Evolutionary conservation across 2,329 filamentous ascomycete genomes (phyloP), one percentile per base, ranked within the genome.

Genomic region (Xylaria sp.): DNA sequence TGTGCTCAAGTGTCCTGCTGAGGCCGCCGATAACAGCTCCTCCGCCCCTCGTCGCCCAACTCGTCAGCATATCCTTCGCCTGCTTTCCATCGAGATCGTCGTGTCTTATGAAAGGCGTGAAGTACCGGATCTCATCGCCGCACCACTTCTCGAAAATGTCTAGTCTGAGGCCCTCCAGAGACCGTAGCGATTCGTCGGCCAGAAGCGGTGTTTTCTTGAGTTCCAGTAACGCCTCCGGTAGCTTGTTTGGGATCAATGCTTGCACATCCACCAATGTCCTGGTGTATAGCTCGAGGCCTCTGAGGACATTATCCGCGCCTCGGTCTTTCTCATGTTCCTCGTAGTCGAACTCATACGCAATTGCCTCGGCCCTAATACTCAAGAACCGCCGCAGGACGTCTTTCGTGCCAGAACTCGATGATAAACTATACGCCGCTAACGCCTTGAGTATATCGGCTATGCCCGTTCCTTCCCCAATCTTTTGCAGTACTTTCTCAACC

Each of bases 101-200:
- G 69, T 96, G 88, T 29, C 91, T 87, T 35, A 96, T 90, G 78
- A 92, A 97, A 0, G 93, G 93, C 0, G 88, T 94, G 72, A 96
- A 97, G 66, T 90, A 90, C 47, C 86, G 86, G 41, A 97, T 90
- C 62, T 96, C 92, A 7, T 93, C 87, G 17, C 90, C 85, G 64
- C 95, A 90, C 90, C 93, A 96, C 19, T 84, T 83, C 65, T 89
- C 87, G 70, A 92, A 87, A 9, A 95, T 78, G 71, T 97, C 92
- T 25, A 97, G 78, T 35, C 90, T 86, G 11, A 97, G 78, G 15
- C 89, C 89, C 66, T 91, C 86, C 1, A 95, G 75, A 1, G 79
- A 77, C 55, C 84, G 83, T 17, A 97, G 79, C 1, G 87, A 82
- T 1, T 83, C 76, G 72, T 96, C 91, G n/a, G 86, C 85, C 3